Base-by-base conservation (phyloP, 495 filamentous ascomycete species). In the Xylaria longipes region DNA sequence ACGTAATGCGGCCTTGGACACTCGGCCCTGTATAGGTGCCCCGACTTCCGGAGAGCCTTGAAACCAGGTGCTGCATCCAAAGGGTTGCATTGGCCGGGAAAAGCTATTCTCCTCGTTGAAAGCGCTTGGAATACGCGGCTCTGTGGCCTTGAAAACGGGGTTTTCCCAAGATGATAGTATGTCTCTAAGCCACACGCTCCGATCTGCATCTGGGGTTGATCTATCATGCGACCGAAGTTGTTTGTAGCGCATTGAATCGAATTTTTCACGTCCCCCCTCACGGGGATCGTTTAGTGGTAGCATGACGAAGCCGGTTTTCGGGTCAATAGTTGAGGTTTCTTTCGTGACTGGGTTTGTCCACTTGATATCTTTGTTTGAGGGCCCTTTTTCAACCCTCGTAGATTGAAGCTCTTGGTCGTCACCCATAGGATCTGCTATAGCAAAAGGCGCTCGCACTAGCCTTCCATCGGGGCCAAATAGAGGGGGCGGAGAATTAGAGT, bases 301-400 rank as follows among this genome's bases (percentile, higher is more conserved):
- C 9, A 84, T 46, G 15, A 87, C 86, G 57, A 89, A 86, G 7
- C 92, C 92, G 41, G 91, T 94, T 46, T 88, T 83, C 15, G 83
- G 76, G 74, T 93, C 89, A 25, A 94, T 80, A 22, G 86, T 75
- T 63, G 89, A 85, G 6, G 74, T 84, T 70, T 84, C 82, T 68
- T 89, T 90, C 5, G 91, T 92, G 11, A 78, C 71, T 3, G 91
- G 92, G 73, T 96, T 88, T n/a, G 81, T 82, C 94, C 93, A 97
- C 29, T 82, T 71, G 15, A 92, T 81, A 0, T 82, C 77, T 3
- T 82, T 79, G 52, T 86, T 67, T 33, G 65, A 61, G 25, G n/a
- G 17, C 15, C 12, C 11, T 2, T 58, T 48, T 48, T 58, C 50
- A 45, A 11, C 15, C 5, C 22, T 17, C 20, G 25, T 5, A 15